Percentiles rank a stretch among this genome's conserved stretches.
These are phyloP conservation scores for Colletotrichum coccodes DNA, from an alignment of 2,329 filamentous ascomycete genomes.

Conservation along the genomic window DNA sequence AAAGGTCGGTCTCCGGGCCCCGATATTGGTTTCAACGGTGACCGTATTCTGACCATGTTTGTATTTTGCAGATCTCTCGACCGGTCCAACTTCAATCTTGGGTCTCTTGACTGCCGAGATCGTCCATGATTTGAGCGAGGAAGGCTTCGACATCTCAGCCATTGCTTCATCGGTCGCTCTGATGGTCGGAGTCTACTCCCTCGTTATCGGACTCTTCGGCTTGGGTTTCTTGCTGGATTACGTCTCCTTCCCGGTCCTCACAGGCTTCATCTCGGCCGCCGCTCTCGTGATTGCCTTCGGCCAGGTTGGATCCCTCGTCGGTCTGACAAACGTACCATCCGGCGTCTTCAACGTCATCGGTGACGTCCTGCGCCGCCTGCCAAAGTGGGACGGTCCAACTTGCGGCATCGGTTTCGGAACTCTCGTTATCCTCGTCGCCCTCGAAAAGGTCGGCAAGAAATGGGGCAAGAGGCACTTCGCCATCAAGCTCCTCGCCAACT, in stretches of 20 bases:
- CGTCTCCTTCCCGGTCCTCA: conserved; percentile 72
- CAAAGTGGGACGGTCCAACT: conserved; percentile 62
- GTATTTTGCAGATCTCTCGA: conserved; percentile 62
- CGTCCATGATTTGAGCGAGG: conserved; percentile 59
- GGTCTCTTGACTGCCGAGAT: conserved; percentile 72
- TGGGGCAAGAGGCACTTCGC: conserved; percentile 69
- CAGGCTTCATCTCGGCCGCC: conserved; percentile 74
- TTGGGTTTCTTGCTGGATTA: conserved; percentile 76
- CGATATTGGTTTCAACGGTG: not conserved
- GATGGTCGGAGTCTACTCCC: conserved; percentile 70
- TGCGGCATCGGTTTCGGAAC: conserved; percentile 73
- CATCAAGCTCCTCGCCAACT: conserved; percentile 69
- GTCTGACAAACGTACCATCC: conserved; percentile 48
- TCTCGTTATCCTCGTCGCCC: conserved; percentile 63
- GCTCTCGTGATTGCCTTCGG: conserved; percentile 73
- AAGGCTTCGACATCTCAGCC: conserved; percentile 49
- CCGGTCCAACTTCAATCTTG: conserved; percentile 72
- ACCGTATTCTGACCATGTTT: not conserved
- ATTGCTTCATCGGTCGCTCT: conserved; percentile 72
- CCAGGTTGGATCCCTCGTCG: conserved; percentile 70
- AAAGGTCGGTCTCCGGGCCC: conserved; percentile 55
- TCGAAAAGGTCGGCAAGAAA: conserved; percentile 69
- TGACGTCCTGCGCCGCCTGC: conserved; percentile 39
- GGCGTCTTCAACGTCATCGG: conserved; percentile 29
- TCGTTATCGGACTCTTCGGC: conserved; percentile 69